Base-by-base conservation (phyloP, 169 alveolate genomes). In the Plasmodium relictum region DNA sequence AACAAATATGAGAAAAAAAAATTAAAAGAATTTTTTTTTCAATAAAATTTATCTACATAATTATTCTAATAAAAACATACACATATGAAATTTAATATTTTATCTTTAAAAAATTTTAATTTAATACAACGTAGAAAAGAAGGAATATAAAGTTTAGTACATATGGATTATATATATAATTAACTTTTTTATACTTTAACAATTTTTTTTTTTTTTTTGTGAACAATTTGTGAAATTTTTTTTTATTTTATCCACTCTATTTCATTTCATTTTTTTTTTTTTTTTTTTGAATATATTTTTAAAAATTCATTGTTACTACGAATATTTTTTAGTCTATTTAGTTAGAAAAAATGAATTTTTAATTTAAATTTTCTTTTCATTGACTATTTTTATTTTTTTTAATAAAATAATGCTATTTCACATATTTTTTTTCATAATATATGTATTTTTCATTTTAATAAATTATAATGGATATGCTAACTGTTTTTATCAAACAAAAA, bases 401-500 rank as follows among this genome's bases (percentile, higher is more conserved):
- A 31, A 45, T 63, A 65, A 37, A 45, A 78, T 78, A 78, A 78
- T 78, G 89, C 48, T 78, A 78, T 56, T 24, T 7, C 42, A 24
- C 44, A 63, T 63, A 37, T 65, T 52, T 78, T 78, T 39, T 48
- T 10, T 62, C 54, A 16, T 78, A 24, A 31, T 31, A 45, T 54
- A 50, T 63, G 66, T 66, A 54, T 78, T 63, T 22, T 63, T 45
- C n/a, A 22, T 63, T 14, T 56, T 69, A 31, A 41, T 66, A 20
- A 26, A 54, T 68, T 45, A 45, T 63, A 65, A 31, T 24, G 6
- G 65, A 20, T n/a, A 66, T 56, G 74, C 48, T 45, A 63, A 69
- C 70, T 78, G 89, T 56, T 78, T 78, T 78, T 78, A 78, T 22
- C 44, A 26, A 37, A 44, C 89, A 22, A 78, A 63, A 44, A 59